Percentiles rank a stretch among this genome's conserved stretches.
These are phyloP conservation scores for Euryodendron excelsum DNA, from an alignment of 148 eudicot species.

Conservation along the genomic window DNA sequence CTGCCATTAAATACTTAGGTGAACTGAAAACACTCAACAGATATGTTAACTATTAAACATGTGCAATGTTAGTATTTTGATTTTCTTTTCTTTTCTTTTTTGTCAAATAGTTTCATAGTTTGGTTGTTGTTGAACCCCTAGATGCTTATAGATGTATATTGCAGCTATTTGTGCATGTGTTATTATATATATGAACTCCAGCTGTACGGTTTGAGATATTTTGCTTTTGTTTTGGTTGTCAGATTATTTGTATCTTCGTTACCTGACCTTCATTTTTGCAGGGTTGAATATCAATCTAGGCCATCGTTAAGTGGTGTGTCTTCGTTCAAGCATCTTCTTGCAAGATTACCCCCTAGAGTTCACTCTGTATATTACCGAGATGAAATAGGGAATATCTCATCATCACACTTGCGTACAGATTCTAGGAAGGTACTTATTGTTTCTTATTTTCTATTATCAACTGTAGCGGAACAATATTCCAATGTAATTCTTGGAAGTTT, in stretches of 20 bases:
- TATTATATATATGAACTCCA: background rate
- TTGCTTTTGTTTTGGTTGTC: too few relatives aligned
- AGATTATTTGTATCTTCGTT: background rate
- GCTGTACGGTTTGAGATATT: too few relatives aligned
- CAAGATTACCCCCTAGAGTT: conserved; percentile 90
- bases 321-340: conserved; percentile 86
- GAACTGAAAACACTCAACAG: too few relatives aligned
- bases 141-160: background rate
- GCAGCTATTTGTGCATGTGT: background rate
- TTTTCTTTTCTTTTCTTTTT: too few relatives aligned
- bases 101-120: background rate
- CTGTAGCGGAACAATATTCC: background rate
- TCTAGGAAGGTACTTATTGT: conserved; percentile 58
- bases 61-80: too few relatives aligned
- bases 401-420: conserved; percentile 70
- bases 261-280: conserved; percentile 36
- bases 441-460: background rate
- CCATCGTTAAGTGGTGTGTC: conserved; percentile 62
- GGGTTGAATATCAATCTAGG: conserved; percentile 89
- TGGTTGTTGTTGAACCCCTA: background rate
- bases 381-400: conserved; percentile 81
- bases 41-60: too few relatives aligned
- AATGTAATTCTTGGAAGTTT: too few relatives aligned
- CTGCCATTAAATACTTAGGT: background rate
- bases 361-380: conserved; percentile 98